Evolutionary conservation across 768 basidiomycete genomes (phyloP).

Genomic region (Lentinus brumalis): DNA sequence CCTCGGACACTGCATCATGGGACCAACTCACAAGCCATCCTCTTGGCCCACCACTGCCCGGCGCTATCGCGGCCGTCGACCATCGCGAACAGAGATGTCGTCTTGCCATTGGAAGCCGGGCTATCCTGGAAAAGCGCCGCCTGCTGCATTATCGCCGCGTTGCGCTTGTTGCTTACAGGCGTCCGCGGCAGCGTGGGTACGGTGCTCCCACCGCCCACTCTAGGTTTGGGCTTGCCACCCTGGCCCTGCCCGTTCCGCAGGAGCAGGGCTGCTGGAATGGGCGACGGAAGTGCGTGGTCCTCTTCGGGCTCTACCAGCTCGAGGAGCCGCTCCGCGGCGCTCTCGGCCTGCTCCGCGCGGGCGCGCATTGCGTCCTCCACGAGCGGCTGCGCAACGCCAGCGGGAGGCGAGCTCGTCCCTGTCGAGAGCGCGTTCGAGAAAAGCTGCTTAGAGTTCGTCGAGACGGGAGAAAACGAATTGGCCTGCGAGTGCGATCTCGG

Average conservation of each 20-base stretch:
- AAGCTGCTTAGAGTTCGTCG: conserved; percentile 42
- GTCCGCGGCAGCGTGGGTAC: conserved; percentile 53
- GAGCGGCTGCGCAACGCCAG: conserved; percentile 49
- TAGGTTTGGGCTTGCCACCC: conserved; percentile 9
- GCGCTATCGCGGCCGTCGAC: conserved; percentile 68
- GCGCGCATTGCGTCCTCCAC: conserved; percentile 86
- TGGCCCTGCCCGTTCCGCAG: conserved; percentile 39
- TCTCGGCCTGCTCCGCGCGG: conserved; percentile 91
- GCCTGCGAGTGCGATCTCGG: conserved; percentile 43
- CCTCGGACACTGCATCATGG: conserved; percentile 6
- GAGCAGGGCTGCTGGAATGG: conserved; percentile 57
- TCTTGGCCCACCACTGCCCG: conserved; percentile 84
- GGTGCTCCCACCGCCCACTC: conserved; percentile 13
- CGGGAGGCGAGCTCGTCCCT: conserved; percentile 38
- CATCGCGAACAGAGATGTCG: conserved; percentile 67
- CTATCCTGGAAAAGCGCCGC: conserved; percentile 84
- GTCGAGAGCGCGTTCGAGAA: conserved; percentile 66
- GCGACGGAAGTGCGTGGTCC: conserved; percentile 50
- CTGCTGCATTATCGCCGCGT: conserved; percentile 62
- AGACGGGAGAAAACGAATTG: conserved; percentile 56
- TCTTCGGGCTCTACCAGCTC: conserved; percentile 86
- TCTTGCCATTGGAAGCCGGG: conserved; percentile 56
- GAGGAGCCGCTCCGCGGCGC: conserved; percentile 83
- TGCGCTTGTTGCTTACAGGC: conserved; percentile 53
- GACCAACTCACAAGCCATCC: conserved; percentile 60